phyloP scores from a whole-genome alignment of 2,329 filamentous ascomycete genomes.

The Colletotrichum salicis region DNA sequence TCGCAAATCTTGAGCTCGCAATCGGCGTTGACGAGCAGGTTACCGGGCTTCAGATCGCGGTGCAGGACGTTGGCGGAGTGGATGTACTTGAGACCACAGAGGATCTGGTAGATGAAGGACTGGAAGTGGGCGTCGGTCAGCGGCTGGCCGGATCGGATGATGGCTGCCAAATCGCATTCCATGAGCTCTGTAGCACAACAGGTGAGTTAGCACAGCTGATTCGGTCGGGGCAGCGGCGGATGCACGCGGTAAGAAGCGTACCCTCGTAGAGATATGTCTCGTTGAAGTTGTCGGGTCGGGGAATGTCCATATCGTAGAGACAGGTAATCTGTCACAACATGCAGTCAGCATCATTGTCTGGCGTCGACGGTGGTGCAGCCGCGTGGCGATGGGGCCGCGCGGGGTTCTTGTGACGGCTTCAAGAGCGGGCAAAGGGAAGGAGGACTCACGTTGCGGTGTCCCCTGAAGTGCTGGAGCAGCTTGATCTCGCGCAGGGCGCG shows the following conservation, averaged over 20 bases:
- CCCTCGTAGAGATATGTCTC: conserved; percentile 99
- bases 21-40: conserved; percentile 96
- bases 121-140: conserved; percentile 99
- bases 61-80: conserved; percentile 98
- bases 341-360: conserved; percentile 10
- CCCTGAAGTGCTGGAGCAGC: conserved; percentile 95
- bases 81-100: conserved; percentile 98
- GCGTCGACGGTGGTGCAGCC: conserved; percentile 25
- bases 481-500: conserved; percentile 98
- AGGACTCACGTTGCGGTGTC: conserved; percentile 80
- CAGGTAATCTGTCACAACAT: conserved; percentile 82
- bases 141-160: conserved; percentile 96
- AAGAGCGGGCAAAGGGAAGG: not conserved
- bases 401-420: conserved; percentile 8
- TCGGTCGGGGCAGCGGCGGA: not conserved
- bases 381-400: conserved; percentile 20
- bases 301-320: conserved; percentile 99
- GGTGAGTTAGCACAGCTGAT: conserved; percentile 8
- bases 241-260: conserved; percentile 52
- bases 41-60: conserved; percentile 96
- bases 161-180: conserved; percentile 98
- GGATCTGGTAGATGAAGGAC: conserved; percentile 99
- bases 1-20: conserved; percentile 99
- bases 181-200: conserved; percentile 79
- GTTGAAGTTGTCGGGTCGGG: conserved; percentile 96